Percentiles rank a stretch among this genome's conserved stretches.
These are phyloP conservation scores for Fusarium protoensiforme DNA, from an alignment of 2,329 filamentous ascomycete species.

Conservation along the genomic window DNA sequence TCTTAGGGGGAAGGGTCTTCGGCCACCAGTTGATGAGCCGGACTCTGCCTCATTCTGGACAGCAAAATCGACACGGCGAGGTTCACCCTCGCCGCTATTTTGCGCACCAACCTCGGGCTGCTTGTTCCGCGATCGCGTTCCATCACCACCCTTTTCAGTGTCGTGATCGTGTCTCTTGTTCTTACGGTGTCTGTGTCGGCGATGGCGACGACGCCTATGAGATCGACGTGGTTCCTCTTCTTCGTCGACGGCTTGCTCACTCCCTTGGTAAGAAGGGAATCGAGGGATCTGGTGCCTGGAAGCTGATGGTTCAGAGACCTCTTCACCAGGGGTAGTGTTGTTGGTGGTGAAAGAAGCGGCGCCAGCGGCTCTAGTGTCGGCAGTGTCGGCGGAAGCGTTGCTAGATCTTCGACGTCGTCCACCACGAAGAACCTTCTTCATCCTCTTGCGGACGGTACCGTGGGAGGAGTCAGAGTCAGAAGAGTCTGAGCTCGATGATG, in stretches of 20 bases:
- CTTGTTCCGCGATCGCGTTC: constrained; percentile 45
- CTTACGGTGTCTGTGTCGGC: constrained; percentile 53
- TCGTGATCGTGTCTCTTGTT: constrained; percentile 56
- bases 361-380: constrained; percentile 47
- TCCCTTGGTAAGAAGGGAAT: constrained; percentile 50
- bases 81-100: constrained; percentile 50
- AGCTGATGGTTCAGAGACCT: constrained; percentile 53
- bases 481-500: constrained; percentile 75
- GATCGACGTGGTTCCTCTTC: constrained; percentile 54
- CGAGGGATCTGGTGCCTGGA: constrained; percentile 51
- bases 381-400: constrained; percentile 72
- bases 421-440: constrained; percentile 79
- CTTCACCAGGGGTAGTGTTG: constrained; percentile 49
- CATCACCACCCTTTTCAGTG: constrained; percentile 39
- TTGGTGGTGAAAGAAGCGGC: constrained; percentile 57
- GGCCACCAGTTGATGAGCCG: constrained; percentile 25
- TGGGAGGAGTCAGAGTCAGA: constrained; percentile 67
- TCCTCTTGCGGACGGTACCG: constrained; percentile 76
- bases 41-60: constrained; percentile 44
- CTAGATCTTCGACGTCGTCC: constrained; percentile 82
- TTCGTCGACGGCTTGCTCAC: constrained; percentile 56
- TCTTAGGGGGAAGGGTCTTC: constrained; percentile 67
- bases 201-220: constrained; percentile 49
- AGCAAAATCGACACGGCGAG: constrained; percentile 70
- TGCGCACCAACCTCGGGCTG: constrained; percentile 40